Conservation (phyloP, 495 filamentous ascomycete species). For the Oidiodendron maius region DNA sequence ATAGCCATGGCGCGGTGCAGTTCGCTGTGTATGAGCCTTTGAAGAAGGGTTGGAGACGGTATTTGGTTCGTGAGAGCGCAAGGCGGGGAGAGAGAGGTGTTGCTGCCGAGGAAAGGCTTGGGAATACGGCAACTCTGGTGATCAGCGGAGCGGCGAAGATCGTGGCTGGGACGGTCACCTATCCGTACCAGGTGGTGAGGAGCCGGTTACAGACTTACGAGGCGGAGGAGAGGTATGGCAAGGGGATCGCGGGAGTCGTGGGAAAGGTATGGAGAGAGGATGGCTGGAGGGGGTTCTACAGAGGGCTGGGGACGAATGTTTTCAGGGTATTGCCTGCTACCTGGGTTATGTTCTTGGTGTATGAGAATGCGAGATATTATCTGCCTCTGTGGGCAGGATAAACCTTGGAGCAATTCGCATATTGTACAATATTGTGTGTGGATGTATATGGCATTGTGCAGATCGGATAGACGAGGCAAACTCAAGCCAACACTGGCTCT, state of each 20-base stretch:
- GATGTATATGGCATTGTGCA: too few relatives aligned
- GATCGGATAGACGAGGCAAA: too few relatives aligned
- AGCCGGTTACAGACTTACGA: slow-evolving; percentile 85
- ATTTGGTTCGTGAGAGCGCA: slow-evolving; percentile 14
- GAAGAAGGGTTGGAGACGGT: slow-evolving; percentile 48
- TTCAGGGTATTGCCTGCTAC: slow-evolving; percentile 87
- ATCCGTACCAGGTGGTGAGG: slow-evolving; percentile 89
- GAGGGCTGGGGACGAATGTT: slow-evolving; percentile 82
- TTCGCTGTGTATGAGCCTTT: slow-evolving; percentile 93
- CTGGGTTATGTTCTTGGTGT: slow-evolving; percentile 96
- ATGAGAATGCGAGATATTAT: slow-evolving; percentile 82
- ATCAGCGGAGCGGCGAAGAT: slow-evolving; percentile 80
- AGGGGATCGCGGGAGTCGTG: slow-evolving; percentile 64
- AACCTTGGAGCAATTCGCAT: too few relatives aligned
- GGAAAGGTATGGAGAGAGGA: slow-evolving; percentile 69
- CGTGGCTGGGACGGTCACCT: slow-evolving; percentile 79
- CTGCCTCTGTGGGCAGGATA: slow-evolving; percentile 31
- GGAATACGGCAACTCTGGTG: slow-evolving; percentile 69
- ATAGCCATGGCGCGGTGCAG: slow-evolving; percentile 89
- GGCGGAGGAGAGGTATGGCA: slow-evolving; percentile 60
- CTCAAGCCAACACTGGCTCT: too few relatives aligned
- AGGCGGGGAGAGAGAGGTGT: background rate
- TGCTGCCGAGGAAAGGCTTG: slow-evolving; percentile 38
- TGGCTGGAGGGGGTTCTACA: slow-evolving; percentile 83
- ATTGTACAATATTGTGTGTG: too few relatives aligned